Percentiles rank a stretch among this genome's conserved stretches.
These are phyloP conservation scores for Pseudotsuga menziesii DNA, from an alignment of 75 land plant species.

Conservation along the genomic window DNA sequence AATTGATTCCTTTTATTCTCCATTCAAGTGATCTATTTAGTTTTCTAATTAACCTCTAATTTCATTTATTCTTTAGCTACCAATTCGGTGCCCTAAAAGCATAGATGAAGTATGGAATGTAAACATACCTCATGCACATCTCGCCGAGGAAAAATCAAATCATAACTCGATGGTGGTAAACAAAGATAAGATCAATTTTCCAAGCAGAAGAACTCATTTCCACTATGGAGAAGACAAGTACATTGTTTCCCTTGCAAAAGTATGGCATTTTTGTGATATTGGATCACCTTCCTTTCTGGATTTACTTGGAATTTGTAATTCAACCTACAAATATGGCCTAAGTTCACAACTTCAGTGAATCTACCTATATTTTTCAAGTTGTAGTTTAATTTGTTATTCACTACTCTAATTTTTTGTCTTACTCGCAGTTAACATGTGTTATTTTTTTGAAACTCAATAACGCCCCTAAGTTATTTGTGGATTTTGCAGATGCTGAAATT, in stretches of 20 bases:
- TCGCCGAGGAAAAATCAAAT: constrained; percentile 83
- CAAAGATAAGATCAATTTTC: constrained; percentile 83
- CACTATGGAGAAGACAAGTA: constrained; percentile 93
- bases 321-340: not conserved
- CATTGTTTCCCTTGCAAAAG: constrained; percentile 64
- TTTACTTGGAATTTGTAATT: not conserved
- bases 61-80: constrained; percentile 39
- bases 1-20: not conserved
- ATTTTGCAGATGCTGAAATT: constrained; percentile 71
- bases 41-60: not conserved
- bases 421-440: not conserved
- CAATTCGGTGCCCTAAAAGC: constrained; percentile 80
- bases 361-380: not conserved
- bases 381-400: not conserved
- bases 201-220: constrained; percentile 94
- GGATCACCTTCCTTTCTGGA: not conserved
- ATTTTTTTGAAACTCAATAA: not conserved
- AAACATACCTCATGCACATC: constrained; percentile 88
- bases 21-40: not conserved
- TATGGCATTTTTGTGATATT: constrained; percentile 13
- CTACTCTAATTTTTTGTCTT: not conserved
- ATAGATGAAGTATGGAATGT: constrained; percentile 94
- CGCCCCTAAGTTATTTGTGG: too few species aligned
- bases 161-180: constrained; percentile 92
- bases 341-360: not conserved